Evolutionary conservation across 371 early-diverging fungal genomes (phyloP).

Genomic region (Lichtheimia ramosa): DNA sequence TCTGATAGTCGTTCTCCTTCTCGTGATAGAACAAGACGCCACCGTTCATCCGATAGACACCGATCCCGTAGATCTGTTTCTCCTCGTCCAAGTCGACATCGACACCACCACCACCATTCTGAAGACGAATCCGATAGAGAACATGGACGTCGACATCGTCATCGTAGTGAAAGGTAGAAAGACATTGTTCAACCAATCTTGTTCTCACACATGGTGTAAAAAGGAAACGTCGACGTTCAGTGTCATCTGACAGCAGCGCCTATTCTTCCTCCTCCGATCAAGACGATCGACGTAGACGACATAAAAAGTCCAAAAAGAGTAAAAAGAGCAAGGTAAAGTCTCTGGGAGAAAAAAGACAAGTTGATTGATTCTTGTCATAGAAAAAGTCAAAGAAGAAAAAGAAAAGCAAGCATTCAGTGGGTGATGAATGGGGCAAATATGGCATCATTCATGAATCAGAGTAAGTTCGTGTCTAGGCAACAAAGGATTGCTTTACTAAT

Average conservation of each 20-base stretch:
- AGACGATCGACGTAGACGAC: slow-evolving; percentile 13
- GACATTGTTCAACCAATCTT: too few species aligned
- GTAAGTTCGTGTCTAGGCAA: slow-evolving; percentile 18
- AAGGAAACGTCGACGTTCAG: slow-evolving; percentile 15
- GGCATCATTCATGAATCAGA: slow-evolving; percentile 62
- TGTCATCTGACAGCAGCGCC: slow-evolving; percentile 6
- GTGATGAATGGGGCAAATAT: slow-evolving; percentile 52
- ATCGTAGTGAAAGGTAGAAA: too few species aligned
- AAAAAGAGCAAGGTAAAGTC: slow-evolving; percentile 31
- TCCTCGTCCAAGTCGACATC: too few species aligned
- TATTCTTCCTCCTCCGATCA: slow-evolving; percentile 7
- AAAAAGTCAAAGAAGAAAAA: slow-evolving; percentile 30
- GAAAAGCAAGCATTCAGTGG: slow-evolving; percentile 28
- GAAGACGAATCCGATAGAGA: too few species aligned
- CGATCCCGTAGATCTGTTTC: too few species aligned
- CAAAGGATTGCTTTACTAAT: too few species aligned
- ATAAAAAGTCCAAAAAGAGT: slow-evolving; percentile 20
- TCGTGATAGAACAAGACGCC: too few species aligned
- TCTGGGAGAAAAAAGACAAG: neutral
- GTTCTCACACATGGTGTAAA: too few species aligned
- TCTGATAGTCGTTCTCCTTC: too few species aligned
- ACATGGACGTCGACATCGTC: too few species aligned
- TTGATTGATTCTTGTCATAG: neutral
- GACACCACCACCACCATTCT: too few species aligned
- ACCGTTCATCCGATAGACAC: too few species aligned